Evolutionary conservation across 208 protist species (phyloP), one percentile per base, ranked within the genome.

Genomic region (Trypanosoma rangeli): DNA sequence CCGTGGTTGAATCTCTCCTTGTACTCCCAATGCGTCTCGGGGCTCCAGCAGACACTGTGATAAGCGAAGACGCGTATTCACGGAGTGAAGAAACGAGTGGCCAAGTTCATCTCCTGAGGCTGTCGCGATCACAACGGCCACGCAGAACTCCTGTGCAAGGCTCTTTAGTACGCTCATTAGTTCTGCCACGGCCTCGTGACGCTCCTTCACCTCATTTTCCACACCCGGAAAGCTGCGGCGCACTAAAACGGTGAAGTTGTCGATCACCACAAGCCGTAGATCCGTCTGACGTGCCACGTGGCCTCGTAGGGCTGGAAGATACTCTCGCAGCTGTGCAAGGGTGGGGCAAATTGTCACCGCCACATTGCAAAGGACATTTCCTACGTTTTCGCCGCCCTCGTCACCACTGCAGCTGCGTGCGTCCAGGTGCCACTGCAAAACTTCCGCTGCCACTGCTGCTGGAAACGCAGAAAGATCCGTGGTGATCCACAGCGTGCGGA

Each of bases 41-140:
- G 26, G 54, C 26, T 28, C 58, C 71, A 39, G 37, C 50, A 66
- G 49, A 42, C 57, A 66, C 22, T 67, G 44, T 22, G 29, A 35
- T 18, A 87, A 57, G 7, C 63, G 73, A 49, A 95, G 69, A 2
- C 90, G 90, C 9, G 89, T 68, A 68, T 93, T 90, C 28, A 93
- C 85, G 46, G 74, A 74, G 75, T 93, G 87, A 24, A 78, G 73
- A 65, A 93, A 84, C 9, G 85, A 50, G 0, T 84, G 80, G 0
- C 90, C 85, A 26, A 95, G 73, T 56, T 80, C 78, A 0, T 71
- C 74, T 42, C 39, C 71, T 53, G 62, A 73, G 55, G 42, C 28
- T 29, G 61, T 74, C 1, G 58, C 61, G 53, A 93, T 18, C 29
- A 95, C 56, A 48, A 95, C 77, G 0, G 78, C 74, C 22, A 84